These are phyloP conservation scores for Rhodomyrtus tomentosa DNA, from an alignment of 345 rosid species.

Conservation along the genomic window DNA sequence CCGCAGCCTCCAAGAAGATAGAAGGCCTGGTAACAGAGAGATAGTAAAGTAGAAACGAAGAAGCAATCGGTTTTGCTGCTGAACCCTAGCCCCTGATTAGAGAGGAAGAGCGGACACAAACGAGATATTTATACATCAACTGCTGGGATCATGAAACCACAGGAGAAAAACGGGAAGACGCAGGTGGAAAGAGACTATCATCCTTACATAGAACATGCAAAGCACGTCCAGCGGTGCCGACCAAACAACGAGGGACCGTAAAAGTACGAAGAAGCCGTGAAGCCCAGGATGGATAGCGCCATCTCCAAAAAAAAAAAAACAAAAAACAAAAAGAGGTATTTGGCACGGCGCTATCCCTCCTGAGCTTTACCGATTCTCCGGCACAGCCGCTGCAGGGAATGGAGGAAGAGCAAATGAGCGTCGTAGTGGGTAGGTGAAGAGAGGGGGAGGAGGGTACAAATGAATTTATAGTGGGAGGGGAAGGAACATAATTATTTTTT, in stretches of 20 bases:
- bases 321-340: neutral
- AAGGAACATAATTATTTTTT: neutral
- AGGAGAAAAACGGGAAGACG: neutral
- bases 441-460: neutral
- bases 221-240: neutral
- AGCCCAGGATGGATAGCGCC: slow-evolving; percentile 85
- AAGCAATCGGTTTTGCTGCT: neutral
- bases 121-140: neutral
- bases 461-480: neutral
- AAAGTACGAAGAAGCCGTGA: slow-evolving; percentile 28
- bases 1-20: neutral
- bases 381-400: neutral
- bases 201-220: neutral
- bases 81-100: neutral
- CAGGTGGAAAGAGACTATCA: neutral
- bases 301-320: neutral
- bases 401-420: neutral
- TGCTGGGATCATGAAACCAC: neutral
- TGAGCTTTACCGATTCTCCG: slow-evolving; percentile 56
- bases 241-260: neutral
- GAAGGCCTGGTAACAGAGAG: neutral
- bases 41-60: neutral
- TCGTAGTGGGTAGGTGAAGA: slow-evolving; percentile 1
- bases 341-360: slow-evolving; percentile 72
- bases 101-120: neutral